Evolutionary conservation across 495 filamentous ascomycete genomes (phyloP).

Genomic region (Podospora conica): DNA sequence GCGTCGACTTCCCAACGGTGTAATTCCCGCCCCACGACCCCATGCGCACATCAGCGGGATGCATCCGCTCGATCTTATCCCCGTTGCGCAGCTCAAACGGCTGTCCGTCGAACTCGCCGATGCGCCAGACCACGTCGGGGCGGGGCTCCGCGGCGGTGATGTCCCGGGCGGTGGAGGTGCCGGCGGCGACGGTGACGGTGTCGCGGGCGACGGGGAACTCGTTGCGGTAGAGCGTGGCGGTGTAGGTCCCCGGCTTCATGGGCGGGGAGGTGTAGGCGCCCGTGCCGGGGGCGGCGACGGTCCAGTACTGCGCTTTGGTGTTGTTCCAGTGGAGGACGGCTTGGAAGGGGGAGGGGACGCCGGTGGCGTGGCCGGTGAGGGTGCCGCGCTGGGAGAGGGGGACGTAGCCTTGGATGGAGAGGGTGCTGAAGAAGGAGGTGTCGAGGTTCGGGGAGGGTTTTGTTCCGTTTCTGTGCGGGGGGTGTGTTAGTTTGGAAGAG

Average conservation of each 20-base stretch:
- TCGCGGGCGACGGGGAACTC: slow-evolving; percentile 47
- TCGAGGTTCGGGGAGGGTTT: slow-evolving; percentile 41
- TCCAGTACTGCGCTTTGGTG: slow-evolving; percentile 55
- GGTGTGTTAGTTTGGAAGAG: slow-evolving; percentile 13
- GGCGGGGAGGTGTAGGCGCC: slow-evolving; percentile 52
- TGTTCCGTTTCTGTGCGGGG: slow-evolving; percentile 33
- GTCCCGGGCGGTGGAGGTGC: slow-evolving; percentile 38
- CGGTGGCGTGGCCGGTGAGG: slow-evolving; percentile 48
- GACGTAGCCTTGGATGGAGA: slow-evolving; percentile 50
- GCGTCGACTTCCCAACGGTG: slow-evolving; percentile 44
- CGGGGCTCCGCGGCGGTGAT: slow-evolving; percentile 43
- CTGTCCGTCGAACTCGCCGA: slow-evolving; percentile 52
- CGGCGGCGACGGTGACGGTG: slow-evolving; percentile 43
- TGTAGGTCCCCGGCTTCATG: slow-evolving; percentile 61
- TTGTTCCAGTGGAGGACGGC: slow-evolving; percentile 61
- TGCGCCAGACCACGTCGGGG: slow-evolving; percentile 48
- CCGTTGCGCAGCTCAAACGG: slow-evolving; percentile 55
- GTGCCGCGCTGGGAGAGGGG: slow-evolving; percentile 41
- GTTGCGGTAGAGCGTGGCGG: slow-evolving; percentile 54
- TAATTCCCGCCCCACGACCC: slow-evolving; percentile 47
- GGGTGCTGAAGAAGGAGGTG: slow-evolving; percentile 48
- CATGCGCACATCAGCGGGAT: slow-evolving; percentile 54
- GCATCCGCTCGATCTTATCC: slow-evolving; percentile 54
- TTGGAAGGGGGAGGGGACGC: slow-evolving; percentile 39
- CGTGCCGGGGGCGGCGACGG: slow-evolving; percentile 35